These are phyloP conservation scores for Casuarina glauca DNA, from an alignment of 306 rosid species.

Conservation along the genomic window DNA sequence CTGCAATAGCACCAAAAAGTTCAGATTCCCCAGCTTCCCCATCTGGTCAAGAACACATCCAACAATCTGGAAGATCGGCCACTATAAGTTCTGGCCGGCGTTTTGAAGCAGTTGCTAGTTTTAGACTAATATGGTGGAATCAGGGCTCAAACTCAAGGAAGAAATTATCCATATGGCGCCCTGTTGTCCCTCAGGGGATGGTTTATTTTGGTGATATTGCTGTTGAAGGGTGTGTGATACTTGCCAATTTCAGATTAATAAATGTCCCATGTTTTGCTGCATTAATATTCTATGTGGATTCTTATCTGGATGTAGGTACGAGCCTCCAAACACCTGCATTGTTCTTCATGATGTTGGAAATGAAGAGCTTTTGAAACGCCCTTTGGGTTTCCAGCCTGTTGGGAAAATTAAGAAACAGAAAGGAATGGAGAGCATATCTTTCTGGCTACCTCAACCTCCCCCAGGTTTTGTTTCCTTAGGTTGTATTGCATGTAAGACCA, in stretches of 20 bases:
- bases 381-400: slow-evolving; percentile 77
- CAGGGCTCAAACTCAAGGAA: slow-evolving; percentile 74
- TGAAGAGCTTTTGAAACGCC: slow-evolving; percentile 67
- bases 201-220: slow-evolving; percentile 90
- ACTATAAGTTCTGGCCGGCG: slow-evolving; percentile 55
- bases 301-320: slow-evolving; percentile 57
- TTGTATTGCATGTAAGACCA: slow-evolving; percentile 77
- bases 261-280: slow-evolving; percentile 13
- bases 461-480: slow-evolving; percentile 95
- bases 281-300: slow-evolving; percentile 14
- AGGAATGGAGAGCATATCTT: slow-evolving; percentile 76
- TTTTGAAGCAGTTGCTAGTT: slow-evolving; percentile 80
- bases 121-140: slow-evolving; percentile 90
- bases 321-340: slow-evolving; percentile 85
- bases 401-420: slow-evolving; percentile 86
- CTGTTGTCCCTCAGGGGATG: slow-evolving; percentile 76
- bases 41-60: slow-evolving; percentile 35
- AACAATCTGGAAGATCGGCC: slow-evolving; percentile 45
- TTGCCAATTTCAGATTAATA: slow-evolving; percentile 15
- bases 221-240: slow-evolving; percentile 60
- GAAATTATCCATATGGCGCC: slow-evolving; percentile 89
- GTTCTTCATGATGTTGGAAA: slow-evolving; percentile 72
- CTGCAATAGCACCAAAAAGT: slow-evolving; percentile 35
- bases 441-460: slow-evolving; percentile 97
- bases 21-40: slow-evolving; percentile 41